Base-by-base conservation (phyloP, 2,329 filamentous ascomycete species). In the Berkeleyomyces basicola region DNA sequence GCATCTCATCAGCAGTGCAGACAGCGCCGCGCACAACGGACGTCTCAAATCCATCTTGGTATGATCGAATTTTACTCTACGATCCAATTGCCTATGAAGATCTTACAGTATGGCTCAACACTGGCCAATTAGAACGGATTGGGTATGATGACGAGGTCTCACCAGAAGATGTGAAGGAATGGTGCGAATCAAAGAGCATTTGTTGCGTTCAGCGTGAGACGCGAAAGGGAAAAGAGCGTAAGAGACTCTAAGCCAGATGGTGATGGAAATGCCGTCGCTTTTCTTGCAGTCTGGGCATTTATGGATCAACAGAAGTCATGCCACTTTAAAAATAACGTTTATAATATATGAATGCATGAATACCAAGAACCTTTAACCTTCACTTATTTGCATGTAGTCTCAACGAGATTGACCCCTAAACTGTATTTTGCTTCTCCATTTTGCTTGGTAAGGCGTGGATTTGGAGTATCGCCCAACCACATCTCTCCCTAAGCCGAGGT, bases 31-130 rank as follows among this genome's bases (percentile, higher is more conserved):
- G 75, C 10, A 77, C 79, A 0, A 75, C 68, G 3, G 75, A 84
- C 66, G 73, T 78, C 0, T 66, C 67, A 5, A 70, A 78, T 2
- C 83, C 82, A 11, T 90, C 82, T 1, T 97, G 91, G 88, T 79
- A 95, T 68, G 90, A 97, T 73, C 95, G 90, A 74, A 96, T 99
- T 57, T 77, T 97, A 4, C 82, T 97, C 71, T 97, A 95, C 70
- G 91, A 97, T 68, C 90, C 92, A 0, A 86, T 99, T 51, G 79
- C 93, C 1, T 73, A 96, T 0, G 92, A 97, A 72, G 90, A 96
- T 67, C 76, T 99, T 11, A 81, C 91, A 0, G 74, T 76, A 0
- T 97, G 90, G 87, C 74, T 97, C 14, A 96, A 96, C 67, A 79
- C 79, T 3, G 86, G 86, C 10, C 82, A 83, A 33, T 73, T 91